Base-by-base conservation (phyloP, 768 basidiomycete genomes). In the Daedaleopsis nitida region DNA sequence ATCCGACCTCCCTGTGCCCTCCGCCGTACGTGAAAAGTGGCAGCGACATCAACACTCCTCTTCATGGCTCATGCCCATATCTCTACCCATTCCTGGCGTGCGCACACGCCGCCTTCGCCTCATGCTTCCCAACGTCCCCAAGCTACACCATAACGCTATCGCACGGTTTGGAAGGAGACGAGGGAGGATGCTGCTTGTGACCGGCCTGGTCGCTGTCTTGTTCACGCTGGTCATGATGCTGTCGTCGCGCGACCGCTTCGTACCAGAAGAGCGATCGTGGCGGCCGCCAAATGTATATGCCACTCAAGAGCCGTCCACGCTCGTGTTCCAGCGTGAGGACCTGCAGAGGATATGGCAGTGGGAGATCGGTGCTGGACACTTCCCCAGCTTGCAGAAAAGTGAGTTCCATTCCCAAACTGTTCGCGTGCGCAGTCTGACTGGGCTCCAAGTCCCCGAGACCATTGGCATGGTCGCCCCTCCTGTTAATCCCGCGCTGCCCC, bases 331-430 rank as follows among this genome's bases (percentile, higher is more conserved):
- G 58, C 80, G 87, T 51, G 86, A 90, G 59, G 94, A 98, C 69
- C 72, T 97, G 44, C 91, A 90, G 69, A 82, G 88, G 58, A 92
- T 99, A 74, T 98, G 96, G 96, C 80, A 87, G 62, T 98, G 95
- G 95, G 96, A 99, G 76, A 83, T 98, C 58, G 78, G 86, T 35
- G 92, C 92, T 64, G 97, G 97, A 1, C 95, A 97, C 76, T 94
- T 94, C 78, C 96, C 96, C 10, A 95, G 92, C 75, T 81, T 84
- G 56, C 81, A 84, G 58, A 80, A 81, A 67, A 83, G 95, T 94
- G 74, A 70, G 91, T 81, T 38, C 56, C 49, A 49, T 9, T 52
- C 5, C 52, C 24, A 38, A 37, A 55, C 49, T 39, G 45, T 6
- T 59, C 52, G 55, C 48, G 59, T 59, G n/a, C 63, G 50, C 52